Percentiles rank a stretch among this genome's conserved stretches.
phyloP scores from a whole-genome alignment of 805 yeast genomes.

The Candida bentonensis region DNA sequence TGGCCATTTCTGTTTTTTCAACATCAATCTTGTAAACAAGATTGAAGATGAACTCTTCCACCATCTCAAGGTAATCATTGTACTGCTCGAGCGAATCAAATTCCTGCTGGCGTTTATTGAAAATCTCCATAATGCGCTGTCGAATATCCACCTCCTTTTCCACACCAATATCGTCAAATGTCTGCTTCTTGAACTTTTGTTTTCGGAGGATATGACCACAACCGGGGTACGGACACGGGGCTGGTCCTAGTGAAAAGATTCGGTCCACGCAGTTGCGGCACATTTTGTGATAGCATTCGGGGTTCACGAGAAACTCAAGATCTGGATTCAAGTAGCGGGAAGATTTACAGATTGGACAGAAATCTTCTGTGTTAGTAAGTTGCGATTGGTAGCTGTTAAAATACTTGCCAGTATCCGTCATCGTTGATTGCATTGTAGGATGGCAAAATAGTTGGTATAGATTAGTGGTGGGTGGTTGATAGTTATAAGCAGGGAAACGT shows the following conservation, averaged over 20 bases:
- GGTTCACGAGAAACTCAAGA: slow-evolving; percentile 81
- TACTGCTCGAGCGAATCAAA: slow-evolving; percentile 46
- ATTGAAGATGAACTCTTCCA: slow-evolving; percentile 71
- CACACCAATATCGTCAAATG: slow-evolving; percentile 79
- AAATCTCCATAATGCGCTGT: slow-evolving; percentile 58
- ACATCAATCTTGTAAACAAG: slow-evolving; percentile 56
- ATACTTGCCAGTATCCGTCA: no score
- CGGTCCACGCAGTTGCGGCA: slow-evolving; percentile 94
- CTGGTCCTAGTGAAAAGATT: slow-evolving; percentile 87
- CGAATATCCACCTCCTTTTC: slow-evolving; percentile 90
- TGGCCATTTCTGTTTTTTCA: slow-evolving; percentile 35
- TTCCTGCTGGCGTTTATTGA: slow-evolving; percentile 67
- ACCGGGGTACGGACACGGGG: slow-evolving; percentile 87
- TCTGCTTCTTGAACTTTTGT: slow-evolving; percentile 81
- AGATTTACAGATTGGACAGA: slow-evolving; percentile 96
- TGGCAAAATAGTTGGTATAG: no score
- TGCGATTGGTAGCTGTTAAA: no score
- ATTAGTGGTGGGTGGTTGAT: no score
- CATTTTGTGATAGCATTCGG: slow-evolving; percentile 96
- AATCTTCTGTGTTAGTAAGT: slow-evolving; percentile 39
- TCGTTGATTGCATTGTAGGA: no score
- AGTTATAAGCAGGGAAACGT: no score
- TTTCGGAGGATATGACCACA: slow-evolving; percentile 80
- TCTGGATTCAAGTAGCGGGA: slow-evolving; percentile 89
- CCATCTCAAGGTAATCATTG: slow-evolving; percentile 68